Evolutionary conservation across 202 grass and related monocot genomes (phyloP).

Genomic region (Zizania palustris): DNA sequence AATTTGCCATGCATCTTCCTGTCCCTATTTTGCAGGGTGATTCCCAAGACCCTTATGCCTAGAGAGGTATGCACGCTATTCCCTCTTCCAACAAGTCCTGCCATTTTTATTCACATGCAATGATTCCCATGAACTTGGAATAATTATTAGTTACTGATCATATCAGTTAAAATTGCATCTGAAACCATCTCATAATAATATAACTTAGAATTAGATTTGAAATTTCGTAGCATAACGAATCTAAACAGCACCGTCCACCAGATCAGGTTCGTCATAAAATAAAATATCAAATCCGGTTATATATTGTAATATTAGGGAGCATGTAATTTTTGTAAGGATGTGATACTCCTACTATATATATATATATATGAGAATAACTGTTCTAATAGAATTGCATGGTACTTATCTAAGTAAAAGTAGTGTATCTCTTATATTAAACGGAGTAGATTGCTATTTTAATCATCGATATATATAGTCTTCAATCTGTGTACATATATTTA

Average conservation of each 20-base stretch:
- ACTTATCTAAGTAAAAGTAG: neutral
- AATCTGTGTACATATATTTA: too few relatives aligned
- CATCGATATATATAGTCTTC: too few relatives aligned
- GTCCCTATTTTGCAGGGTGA: conserved; percentile 63
- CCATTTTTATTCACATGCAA: conserved; percentile 40
- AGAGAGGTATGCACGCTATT: conserved; percentile 64
- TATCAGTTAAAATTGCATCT: conserved; percentile 4
- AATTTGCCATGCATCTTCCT: conserved; percentile 47
- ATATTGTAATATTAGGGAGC: neutral
- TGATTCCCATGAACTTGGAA: conserved; percentile 39
- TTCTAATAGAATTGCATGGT: neutral
- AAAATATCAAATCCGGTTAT: too few relatives aligned
- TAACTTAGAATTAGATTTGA: too few relatives aligned
- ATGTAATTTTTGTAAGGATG: neutral
- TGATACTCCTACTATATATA: neutral
- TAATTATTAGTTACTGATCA: neutral
- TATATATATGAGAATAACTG: neutral
- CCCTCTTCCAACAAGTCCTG: conserved; percentile 36
- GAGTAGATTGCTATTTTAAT: too few relatives aligned
- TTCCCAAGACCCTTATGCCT: conserved; percentile 87
- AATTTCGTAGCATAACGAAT: too few relatives aligned
- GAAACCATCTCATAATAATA: too few relatives aligned
- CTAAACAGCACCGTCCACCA: too few relatives aligned
- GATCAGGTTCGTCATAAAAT: too few relatives aligned
- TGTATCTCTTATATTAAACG: too few relatives aligned